Conservation (phyloP, 2,329 filamentous ascomycete species). For the Clonostachys rhizophaga region DNA sequence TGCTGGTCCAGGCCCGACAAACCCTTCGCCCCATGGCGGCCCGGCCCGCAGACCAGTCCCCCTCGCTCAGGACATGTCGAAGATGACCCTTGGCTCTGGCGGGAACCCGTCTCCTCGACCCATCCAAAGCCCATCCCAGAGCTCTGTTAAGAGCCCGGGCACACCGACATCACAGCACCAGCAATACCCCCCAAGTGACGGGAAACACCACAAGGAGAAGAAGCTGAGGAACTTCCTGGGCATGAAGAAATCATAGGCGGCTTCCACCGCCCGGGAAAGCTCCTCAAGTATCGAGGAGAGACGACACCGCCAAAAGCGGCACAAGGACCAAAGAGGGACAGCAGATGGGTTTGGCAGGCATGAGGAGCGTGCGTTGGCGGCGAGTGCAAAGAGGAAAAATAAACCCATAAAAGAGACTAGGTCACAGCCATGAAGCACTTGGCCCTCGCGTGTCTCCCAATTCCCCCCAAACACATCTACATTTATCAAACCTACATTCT, state of each 20-base stretch:
- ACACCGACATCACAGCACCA: slow-evolving; percentile 6
- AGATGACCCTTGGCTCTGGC: slow-evolving; percentile 38
- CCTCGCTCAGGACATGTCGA: slow-evolving; percentile 50
- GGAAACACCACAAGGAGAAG: slow-evolving; percentile 52
- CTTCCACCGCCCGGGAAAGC: slow-evolving; percentile 5
- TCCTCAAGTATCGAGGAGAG: not conserved
- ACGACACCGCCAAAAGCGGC: not conserved
- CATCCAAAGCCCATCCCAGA: slow-evolving; percentile 13
- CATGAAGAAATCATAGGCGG: slow-evolving; percentile 48
- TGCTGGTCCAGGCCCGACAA: slow-evolving; percentile 10
- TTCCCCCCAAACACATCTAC: too few species aligned
- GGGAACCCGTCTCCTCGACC: slow-evolving; percentile 10
- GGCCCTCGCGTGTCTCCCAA: too few species aligned
- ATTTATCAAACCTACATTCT: too few species aligned
- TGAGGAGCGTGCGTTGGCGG: too few species aligned
- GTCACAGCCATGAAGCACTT: too few species aligned
- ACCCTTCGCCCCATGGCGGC: not conserved
- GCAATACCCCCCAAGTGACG: slow-evolving; percentile 15
- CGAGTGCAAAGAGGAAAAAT: too few species aligned
- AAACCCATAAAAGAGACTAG: too few species aligned
- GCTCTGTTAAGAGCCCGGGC: slow-evolving; percentile 8
- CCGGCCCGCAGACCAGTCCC: slow-evolving; percentile 18
- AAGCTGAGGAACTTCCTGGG: slow-evolving; percentile 56
- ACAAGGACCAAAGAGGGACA: not conserved
- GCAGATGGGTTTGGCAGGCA: too few species aligned